A percentile compares a stretch with the other conserved stretches of the same genome.
phyloP scores from a whole-genome alignment of 495 filamentous ascomycete genomes.

The Daldinia childiae region DNA sequence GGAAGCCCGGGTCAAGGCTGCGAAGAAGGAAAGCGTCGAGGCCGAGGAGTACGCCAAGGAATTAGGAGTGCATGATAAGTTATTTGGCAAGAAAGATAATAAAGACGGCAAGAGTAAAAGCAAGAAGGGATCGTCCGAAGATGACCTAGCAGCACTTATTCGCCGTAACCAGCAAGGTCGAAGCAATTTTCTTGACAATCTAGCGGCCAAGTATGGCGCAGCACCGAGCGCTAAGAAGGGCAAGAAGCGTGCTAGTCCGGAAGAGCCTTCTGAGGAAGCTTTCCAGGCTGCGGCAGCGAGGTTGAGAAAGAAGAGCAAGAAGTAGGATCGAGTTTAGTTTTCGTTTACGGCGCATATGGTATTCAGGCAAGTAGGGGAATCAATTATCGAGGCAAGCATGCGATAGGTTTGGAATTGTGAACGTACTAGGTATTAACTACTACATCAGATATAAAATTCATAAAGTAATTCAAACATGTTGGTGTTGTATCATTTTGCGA shows the following conservation, averaged over 20 bases:
- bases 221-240: constrained; percentile 55
- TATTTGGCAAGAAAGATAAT: constrained; percentile 56
- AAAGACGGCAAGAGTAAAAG: constrained; percentile 48
- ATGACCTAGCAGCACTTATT: constrained; percentile 55
- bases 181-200: constrained; percentile 67
- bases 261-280: constrained; percentile 73
- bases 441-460: neutral
- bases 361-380: constrained; percentile 28
- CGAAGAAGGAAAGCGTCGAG: constrained; percentile 73
- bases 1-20: constrained; percentile 69
- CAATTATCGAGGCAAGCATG: constrained; percentile 6
- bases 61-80: constrained; percentile 70
- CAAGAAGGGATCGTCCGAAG: constrained; percentile 55
- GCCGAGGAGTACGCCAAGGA: constrained; percentile 77
- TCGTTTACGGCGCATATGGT: constrained; percentile 33
- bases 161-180: constrained; percentile 50
- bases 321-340: constrained; percentile 3
- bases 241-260: constrained; percentile 58
- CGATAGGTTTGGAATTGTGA: constrained; percentile 9
- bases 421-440: neutral
- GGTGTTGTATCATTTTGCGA: neutral
- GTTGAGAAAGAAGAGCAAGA: constrained; percentile 56
- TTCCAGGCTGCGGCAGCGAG: constrained; percentile 64
- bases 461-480: neutral
- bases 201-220: constrained; percentile 79